Base-by-base conservation (phyloP, 441 rosid genomes). In the Melastoma candidum region DNA sequence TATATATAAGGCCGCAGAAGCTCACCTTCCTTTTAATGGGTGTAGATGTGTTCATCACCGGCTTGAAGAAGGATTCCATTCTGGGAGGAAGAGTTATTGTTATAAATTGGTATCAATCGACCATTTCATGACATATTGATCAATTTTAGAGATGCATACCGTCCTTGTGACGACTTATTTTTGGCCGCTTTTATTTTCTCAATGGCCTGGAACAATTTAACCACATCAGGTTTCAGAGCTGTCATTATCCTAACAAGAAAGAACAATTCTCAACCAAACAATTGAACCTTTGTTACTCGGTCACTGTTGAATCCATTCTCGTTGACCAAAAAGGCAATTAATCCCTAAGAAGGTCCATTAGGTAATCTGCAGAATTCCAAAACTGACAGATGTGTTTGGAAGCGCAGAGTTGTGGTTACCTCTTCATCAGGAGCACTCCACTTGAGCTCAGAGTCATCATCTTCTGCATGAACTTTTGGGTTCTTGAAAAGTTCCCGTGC, bases 121-220 rank as follows among this genome's bases (percentile, higher is more conserved):
- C 43, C 45, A 45, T 49, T 17, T 51, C 45, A 12, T 52, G 6
- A 45, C 36, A 29, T 44, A 46, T 47, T 58, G 11, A 49, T 47
- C 36, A 39, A 66, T 48, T 47, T 7, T 29, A 55, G 53, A 58
- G 59, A 41, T 58, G 57, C 84, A 69, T 64, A 93, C 98, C 95
- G 80, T 60, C 95, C 99, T 77, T 93, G 97, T 12, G 95, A 71
- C 57, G 87, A 81, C 79, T 86, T 93, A 74, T 86, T 86, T 83
- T 88, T 93, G 17, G 98, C 97, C 12, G 82, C 72, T 72, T 88
- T 93, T 45, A 93, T 84, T 68, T 93, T 93, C 74, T 93, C 98
- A 59, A 84, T 67, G 3, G 93, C 98, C 98, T 93, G 71, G 44
- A 44, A 61, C 45, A 60, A 46, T 47, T 52, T 44, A 52, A 52